Percentiles rank a stretch among this genome's conserved stretches.
phyloP scores from a whole-genome alignment of 805 yeast species.

The Ogataea pignaliae region DNA sequence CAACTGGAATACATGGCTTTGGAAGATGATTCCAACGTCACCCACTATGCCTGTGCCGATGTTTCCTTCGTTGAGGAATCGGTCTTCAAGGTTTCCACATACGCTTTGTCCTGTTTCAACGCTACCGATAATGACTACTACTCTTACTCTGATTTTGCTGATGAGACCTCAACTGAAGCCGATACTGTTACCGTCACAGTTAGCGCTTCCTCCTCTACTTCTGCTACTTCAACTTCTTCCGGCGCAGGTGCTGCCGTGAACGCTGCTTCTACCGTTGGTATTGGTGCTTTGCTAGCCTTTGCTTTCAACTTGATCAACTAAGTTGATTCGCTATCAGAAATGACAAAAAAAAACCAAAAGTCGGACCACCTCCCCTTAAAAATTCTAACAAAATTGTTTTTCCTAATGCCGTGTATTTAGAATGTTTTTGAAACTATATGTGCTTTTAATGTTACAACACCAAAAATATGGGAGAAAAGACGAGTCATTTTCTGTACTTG shows the following conservation, averaged over 20 bases:
- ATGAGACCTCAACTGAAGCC: constrained; percentile 18
- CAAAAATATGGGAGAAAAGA: too few relatives aligned
- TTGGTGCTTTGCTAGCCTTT: neutral
- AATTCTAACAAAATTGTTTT: too few relatives aligned
- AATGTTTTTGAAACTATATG: too few relatives aligned
- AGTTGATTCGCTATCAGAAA: neutral
- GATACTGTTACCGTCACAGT: constrained; percentile 9
- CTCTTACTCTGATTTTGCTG: constrained; percentile 24
- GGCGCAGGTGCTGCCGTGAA: constrained; percentile 1
- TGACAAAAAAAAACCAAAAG: neutral
- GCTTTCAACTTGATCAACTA: neutral
- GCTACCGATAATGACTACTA: constrained; percentile 37
- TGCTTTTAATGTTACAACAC: too few relatives aligned
- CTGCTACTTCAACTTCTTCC: constrained; percentile 12
- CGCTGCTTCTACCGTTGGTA: constrained; percentile 4
- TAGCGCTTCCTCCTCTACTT: constrained; percentile 9
- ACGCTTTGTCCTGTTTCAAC: constrained; percentile 37
- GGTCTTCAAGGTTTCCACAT: constrained; percentile 32
- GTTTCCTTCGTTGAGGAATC: constrained; percentile 38
- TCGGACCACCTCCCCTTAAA: too few relatives aligned
- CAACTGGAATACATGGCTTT: constrained; percentile 42
- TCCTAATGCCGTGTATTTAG: too few relatives aligned
- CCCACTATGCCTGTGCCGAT: constrained; percentile 45
- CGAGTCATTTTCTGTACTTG: too few relatives aligned
- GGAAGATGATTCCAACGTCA: constrained; percentile 34